Base-by-base conservation (phyloP, 2,329 filamentous ascomycete genomes). In the Cyphellophora attinorum region DNA sequence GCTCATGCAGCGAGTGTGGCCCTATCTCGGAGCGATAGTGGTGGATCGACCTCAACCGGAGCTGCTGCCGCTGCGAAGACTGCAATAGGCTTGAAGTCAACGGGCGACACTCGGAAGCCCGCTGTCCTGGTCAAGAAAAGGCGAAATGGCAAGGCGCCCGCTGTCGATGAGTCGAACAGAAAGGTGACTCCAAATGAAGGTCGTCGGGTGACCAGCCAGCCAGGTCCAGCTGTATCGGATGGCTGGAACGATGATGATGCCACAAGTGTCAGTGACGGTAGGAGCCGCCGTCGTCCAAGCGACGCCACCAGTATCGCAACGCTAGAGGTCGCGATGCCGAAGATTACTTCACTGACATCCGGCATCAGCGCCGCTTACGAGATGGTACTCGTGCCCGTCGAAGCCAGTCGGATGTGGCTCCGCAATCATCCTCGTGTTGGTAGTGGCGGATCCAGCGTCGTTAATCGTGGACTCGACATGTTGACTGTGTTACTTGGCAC, bases 391-490 rank as follows among this genome's bases (percentile, higher is more conserved):
- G 40, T 38, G 11, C 37, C 39, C 3, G 33, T 46, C 28, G 33
- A 41, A 27, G 44, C 43, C 10, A 30, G 23, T n/a, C 38, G 32
- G 37, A 42, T 42, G 34, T 47, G 41, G 40, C 34, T 46, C n/a
- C 28, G 33, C 6, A 45, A 41, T 5, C 39, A 44, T 34, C 42
- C 45, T 12, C 35, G 37, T n/a, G 27, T 44, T 5, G 17, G 40
- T 6, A 34, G 32, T 6, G 6, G 40, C 4, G 38, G 35, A 6
- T 38, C 35, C 27, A 33, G 38, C 8, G 16, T 36, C 10, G 11
- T 39, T 11, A 38, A 37, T 21, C 34, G 40, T 25, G 35, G 19
- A n/a, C 39, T 39, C 41, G 39, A 41, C 18, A 49, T 49, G 47
- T 18, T 35, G 10, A 34, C 37, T 31, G 29, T 41, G 16, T 41